Conservation (phyloP, 371 early-diverging fungal genomes). For the Rhizomucor miehei region DNA sequence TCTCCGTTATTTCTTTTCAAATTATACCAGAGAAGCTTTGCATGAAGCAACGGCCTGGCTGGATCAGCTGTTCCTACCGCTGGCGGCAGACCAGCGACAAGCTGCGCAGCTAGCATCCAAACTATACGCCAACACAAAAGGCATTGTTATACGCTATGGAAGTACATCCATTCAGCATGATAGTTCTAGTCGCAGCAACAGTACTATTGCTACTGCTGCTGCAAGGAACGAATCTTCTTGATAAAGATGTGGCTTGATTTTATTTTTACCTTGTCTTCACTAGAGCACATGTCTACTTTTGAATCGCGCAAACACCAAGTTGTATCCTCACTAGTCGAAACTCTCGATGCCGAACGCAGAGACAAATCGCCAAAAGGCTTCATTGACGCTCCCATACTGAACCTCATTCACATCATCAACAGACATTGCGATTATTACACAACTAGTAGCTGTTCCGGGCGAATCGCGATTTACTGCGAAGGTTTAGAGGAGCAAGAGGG, state of each 20-base stretch:
- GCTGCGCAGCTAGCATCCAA: constrained; percentile 31
- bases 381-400: constrained; percentile 58
- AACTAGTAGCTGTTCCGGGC: constrained; percentile 61
- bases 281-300: too few relatives aligned
- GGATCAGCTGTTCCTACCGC: constrained; percentile 54
- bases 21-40: constrained; percentile 60
- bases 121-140: constrained; percentile 48
- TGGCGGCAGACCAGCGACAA: constrained; percentile 32
- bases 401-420: constrained; percentile 52
- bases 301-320: constrained; percentile 37
- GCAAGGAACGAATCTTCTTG: not conserved
- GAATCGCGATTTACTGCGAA: constrained; percentile 57
- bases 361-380: constrained; percentile 67
- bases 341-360: constrained; percentile 49
- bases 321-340: constrained; percentile 43
- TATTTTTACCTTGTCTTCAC: too few relatives aligned
- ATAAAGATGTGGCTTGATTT: too few relatives aligned
- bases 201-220: not conserved
- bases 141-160: constrained; percentile 55
- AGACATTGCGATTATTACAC: constrained; percentile 56
- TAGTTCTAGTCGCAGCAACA: not conserved
- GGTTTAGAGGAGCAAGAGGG: constrained; percentile 24
- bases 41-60: constrained; percentile 41
- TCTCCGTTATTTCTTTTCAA: constrained; percentile 74
- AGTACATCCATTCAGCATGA: constrained; percentile 8